Evolutionary conservation across 768 basidiomycete genomes (phyloP), one percentile per base, ranked within the genome.

Genomic region (Tylopilus cervinicoccineus): DNA sequence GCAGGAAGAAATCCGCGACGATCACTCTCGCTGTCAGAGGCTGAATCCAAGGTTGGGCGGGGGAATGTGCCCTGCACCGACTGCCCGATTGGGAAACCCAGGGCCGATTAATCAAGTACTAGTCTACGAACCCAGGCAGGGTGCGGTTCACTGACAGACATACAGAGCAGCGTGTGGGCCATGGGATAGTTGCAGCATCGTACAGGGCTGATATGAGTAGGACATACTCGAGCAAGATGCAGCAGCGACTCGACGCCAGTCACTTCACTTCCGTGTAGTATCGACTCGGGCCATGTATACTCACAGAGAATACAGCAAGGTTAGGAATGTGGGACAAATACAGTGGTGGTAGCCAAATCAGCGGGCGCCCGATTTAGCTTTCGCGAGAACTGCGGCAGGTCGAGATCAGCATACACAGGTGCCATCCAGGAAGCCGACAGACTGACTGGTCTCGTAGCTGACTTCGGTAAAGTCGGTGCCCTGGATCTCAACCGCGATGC

Each of bases 401-500:
- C 4, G 22, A 22, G 3, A 39, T 65, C 40, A 62, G 47, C 39
- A 36, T 6, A 39, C 23, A 6, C 12, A 0, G 24, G 14, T n/a
- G n/a, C n/a, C n/a, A n/a, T n/a, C n/a, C n/a, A n/a, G 10, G 27
- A 31, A 29, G 12, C 16, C 1, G 48, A 71, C 81, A 48, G 38
- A 95, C 94, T 76, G 38, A 95, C 94, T 76, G 54, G 67, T 74
- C 34, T 91, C 83, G 57, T 81, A 72, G 23, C 79, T 73, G 54
- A 96, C 77, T 65, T 97, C 93, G 51, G 68, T 66, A 50, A 51
- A 67, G 32, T 90, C 91, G 41, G 88, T 93, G 47, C 79, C 94
- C 70, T 97, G 94, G 53, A 98, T 78, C 70, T 97, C 93, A 41
- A 79, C 53, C 2, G 79, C 73, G 61, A 96, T 78, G 37, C 94